Evolutionary conservation across 768 basidiomycete genomes (phyloP).

Genomic region (Auricularia sp.): DNA sequence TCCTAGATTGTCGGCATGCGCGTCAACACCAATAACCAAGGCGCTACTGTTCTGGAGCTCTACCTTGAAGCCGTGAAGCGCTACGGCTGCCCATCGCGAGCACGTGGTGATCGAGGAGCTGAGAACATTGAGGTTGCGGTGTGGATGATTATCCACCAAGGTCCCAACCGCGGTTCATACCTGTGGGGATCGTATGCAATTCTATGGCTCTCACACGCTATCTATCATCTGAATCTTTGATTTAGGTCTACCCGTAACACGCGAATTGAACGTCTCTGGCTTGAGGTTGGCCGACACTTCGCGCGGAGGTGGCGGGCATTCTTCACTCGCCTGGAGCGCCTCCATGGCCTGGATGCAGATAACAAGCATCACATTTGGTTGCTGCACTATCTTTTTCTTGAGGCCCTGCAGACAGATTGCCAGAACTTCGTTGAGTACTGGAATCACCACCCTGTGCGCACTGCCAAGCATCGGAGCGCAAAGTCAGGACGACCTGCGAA

Average conservation of each 20-base stretch:
- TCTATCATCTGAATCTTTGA: neutral
- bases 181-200: slow-evolving; percentile 19
- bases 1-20: slow-evolving; percentile 14
- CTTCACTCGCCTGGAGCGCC: no score
- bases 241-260: slow-evolving; percentile 31
- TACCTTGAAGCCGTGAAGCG: slow-evolving; percentile 11
- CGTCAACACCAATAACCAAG: slow-evolving; percentile 18
- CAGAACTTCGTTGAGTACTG: slow-evolving; percentile 23
- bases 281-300: slow-evolving; percentile 33
- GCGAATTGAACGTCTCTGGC: slow-evolving; percentile 35
- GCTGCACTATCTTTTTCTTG: slow-evolving; percentile 31
- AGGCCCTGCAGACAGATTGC: slow-evolving; percentile 28
- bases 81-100: slow-evolving; percentile 19
- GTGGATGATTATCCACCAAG: slow-evolving; percentile 25
- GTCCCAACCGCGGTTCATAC: slow-evolving; percentile 20
- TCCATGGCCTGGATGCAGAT: slow-evolving; percentile 23
- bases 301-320: slow-evolving; percentile 28
- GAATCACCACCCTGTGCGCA: slow-evolving; percentile 30
- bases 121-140: slow-evolving; percentile 26
- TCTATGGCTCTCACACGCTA: no score
- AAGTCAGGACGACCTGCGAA: neutral
- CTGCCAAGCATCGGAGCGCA: no score
- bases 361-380: slow-evolving; percentile 33
- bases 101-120: slow-evolving; percentile 24
- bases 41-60: slow-evolving; percentile 15